Percentiles rank a stretch among this genome's conserved stretches.
Conservation (phyloP, 805 yeast genomes). For the Candida multigemmis region DNA sequence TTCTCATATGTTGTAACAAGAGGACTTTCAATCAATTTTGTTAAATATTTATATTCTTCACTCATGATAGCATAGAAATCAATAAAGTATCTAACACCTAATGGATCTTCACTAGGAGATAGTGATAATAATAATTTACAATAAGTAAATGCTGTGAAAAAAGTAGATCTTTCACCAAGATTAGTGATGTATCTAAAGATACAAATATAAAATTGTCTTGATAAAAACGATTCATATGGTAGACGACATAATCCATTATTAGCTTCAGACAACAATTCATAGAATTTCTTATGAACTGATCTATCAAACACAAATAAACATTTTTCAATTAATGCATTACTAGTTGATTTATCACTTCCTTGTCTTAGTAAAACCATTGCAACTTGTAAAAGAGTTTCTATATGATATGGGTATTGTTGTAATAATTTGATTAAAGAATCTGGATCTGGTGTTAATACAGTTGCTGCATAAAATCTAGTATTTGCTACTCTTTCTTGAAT, state of each 20-base stretch:
- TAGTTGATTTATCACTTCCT: constrained; percentile 60
- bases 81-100: constrained; percentile 75
- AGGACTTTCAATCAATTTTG: constrained; percentile 48
- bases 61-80: constrained; percentile 69
- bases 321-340: constrained; percentile 68
- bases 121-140: constrained; percentile 62
- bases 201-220: constrained; percentile 69
- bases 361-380: constrained; percentile 67
- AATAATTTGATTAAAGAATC: constrained; percentile 56
- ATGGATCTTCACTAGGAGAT: constrained; percentile 73
- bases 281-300: constrained; percentile 52
- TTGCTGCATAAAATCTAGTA: constrained; percentile 52
- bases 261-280: constrained; percentile 33
- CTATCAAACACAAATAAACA: constrained; percentile 76
- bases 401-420: constrained; percentile 61
- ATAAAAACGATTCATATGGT: constrained; percentile 68
- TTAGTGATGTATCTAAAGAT: constrained; percentile 63
- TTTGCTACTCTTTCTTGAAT: constrained; percentile 28
- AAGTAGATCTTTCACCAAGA: constrained; percentile 70
- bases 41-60: constrained; percentile 54
- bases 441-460: constrained; percentile 70
- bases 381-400: constrained; percentile 70
- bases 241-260: constrained; percentile 52
- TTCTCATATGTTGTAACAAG: constrained; percentile 46
- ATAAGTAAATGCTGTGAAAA: constrained; percentile 67